Base-by-base conservation (phyloP, 352 stramenopile species). In the Globisporangium camurandrum region DNA sequence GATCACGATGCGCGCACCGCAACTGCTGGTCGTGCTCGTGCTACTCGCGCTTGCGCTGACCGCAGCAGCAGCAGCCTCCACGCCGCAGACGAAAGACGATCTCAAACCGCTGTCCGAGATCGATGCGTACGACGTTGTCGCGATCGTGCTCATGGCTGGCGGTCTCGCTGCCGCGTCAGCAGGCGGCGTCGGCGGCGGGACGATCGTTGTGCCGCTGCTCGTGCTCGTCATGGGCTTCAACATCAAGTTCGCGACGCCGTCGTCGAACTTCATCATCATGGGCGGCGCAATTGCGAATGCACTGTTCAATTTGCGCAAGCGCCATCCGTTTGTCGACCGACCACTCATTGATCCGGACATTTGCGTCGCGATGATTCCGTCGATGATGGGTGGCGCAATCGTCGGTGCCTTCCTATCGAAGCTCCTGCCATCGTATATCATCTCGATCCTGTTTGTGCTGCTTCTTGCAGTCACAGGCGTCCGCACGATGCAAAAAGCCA, bases 151-250 rank as follows among this genome's bases (percentile, higher is more conserved):
- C 52, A 86, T 86, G 54, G 56, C 57, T 4, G 6, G 76, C 1
- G 74, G 71, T 0, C 59, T 86, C 9, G 67, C 70, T 3, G 47
- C 76, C 1, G 72, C 74, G 8, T 68, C 74, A 0, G 69, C 74
- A 0, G 74, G 74, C 2, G 69, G 74, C 20, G 58, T 82, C 20
- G 71, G 74, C 43, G 71, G 73, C 39, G 73, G 66, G 0, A 51
- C 66, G 17, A 78, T 85, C 53, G 63, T 82, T 51, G 64, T 85
- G 26, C 74, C 74, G 28, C 55, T 68, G 19, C 72, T 86, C 59
- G 66, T 82, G 51, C 52, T 84, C 30, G 61, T 81, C 51, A 82
- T 86, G 71, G 51, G 66, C 46, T 84, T 86, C 43, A 67, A 86
- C 46, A 78, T 84, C 51, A 84, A 86, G 56, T 69, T 66, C 43